phyloP scores from a whole-genome alignment of 768 basidiomycete species.

The Inosperma sp. region DNA sequence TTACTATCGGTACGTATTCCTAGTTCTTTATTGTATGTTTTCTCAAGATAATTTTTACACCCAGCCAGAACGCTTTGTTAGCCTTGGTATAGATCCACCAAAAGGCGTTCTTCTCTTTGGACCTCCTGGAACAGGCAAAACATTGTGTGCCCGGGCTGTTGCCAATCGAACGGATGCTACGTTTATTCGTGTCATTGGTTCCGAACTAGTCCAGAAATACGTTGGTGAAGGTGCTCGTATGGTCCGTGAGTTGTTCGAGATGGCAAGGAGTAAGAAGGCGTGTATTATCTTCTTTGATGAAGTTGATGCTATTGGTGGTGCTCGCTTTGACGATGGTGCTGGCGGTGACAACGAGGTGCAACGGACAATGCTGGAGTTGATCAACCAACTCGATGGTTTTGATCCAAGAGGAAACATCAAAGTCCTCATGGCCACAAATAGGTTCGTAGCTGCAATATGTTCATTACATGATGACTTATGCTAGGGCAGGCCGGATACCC shows the following conservation, averaged over 20 bases:
- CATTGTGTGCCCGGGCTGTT: conserved; percentile 95
- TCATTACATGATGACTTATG: neutral
- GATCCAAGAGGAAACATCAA: conserved; percentile 99
- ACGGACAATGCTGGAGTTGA: conserved; percentile 97
- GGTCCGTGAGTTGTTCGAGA: conserved; percentile 98
- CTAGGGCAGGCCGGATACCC: conserved; percentile 79
- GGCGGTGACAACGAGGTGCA: conserved; percentile 99
- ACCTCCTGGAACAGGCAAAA: conserved; percentile 97
- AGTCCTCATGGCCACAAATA: conserved; percentile 98
- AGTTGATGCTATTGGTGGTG: conserved; percentile 97
- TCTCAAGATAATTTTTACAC: conserved; percentile 16
- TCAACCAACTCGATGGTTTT: conserved; percentile 98
- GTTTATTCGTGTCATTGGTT: conserved; percentile 98
- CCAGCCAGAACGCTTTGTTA: conserved; percentile 98
- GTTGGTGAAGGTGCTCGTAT: conserved; percentile 98
- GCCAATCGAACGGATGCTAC: conserved; percentile 98
- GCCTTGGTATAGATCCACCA: conserved; percentile 97
- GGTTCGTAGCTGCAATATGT: conserved; percentile 44
- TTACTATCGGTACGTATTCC: conserved; percentile 73
- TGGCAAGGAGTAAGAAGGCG: conserved; percentile 98
- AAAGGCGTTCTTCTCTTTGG: conserved; percentile 97
- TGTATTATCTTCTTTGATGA: conserved; percentile 99
- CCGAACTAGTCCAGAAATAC: conserved; percentile 99
- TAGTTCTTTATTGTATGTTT: neutral
- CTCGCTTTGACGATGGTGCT: conserved; percentile 96